These are phyloP conservation scores for Trametes maxima DNA, from an alignment of 768 basidiomycete species.

Conservation along the genomic window DNA sequence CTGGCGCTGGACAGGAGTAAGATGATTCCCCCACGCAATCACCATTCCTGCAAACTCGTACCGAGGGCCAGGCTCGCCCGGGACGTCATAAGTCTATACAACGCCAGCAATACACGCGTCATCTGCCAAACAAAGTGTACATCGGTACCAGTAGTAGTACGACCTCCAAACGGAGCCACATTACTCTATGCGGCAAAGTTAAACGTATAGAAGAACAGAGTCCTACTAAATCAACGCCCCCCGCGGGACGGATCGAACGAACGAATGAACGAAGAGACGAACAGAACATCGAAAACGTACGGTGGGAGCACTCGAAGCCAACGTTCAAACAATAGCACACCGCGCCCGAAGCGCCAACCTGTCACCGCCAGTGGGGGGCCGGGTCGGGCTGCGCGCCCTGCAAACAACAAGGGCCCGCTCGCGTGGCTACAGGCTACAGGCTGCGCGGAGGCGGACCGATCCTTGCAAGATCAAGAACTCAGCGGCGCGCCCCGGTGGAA, in stretches of 20 bases:
- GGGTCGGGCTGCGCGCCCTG: neutral
- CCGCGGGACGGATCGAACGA: neutral
- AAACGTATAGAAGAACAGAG: neutral
- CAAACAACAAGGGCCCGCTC: neutral
- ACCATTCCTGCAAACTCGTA: too few species aligned
- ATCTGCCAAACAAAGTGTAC: slow-evolving; percentile 10
- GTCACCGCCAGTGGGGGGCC: neutral
- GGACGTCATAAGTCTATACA: too few species aligned
- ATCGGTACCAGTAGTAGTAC: neutral
- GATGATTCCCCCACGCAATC: too few species aligned
- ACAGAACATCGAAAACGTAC: neutral
- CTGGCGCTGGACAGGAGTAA: too few species aligned
- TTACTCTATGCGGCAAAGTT: slow-evolving; percentile 11
- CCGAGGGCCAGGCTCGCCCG: too few species aligned
- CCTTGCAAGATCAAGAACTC: slow-evolving; percentile 29
- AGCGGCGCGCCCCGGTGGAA: slow-evolving; percentile 26
- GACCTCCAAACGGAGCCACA: neutral
- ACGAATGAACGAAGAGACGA: neutral
- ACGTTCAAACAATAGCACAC: slow-evolving; percentile 16
- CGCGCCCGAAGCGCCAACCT: slow-evolving; percentile 3
- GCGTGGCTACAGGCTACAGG: slow-evolving; percentile 5
- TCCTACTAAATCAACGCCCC: neutral
- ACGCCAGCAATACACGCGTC: neutral
- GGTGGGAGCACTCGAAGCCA: neutral
- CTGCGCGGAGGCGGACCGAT: slow-evolving; percentile 22